A percentile compares a stretch with the other conserved stretches of the same genome.
phyloP scores from a whole-genome alignment of 768 basidiomycete genomes.

The Hydnum rufescens region DNA sequence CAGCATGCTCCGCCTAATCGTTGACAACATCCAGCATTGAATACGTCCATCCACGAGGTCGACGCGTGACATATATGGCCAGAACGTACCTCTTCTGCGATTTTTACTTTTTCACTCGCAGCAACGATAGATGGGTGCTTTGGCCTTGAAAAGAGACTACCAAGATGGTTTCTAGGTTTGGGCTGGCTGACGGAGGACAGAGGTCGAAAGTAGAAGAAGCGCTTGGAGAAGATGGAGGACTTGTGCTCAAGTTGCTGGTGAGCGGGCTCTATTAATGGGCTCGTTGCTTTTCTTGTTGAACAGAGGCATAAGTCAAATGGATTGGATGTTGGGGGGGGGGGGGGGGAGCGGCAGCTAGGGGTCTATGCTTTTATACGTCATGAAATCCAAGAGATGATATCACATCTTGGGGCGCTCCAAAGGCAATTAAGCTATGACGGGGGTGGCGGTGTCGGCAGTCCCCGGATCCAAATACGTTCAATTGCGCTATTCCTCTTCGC shows the following conservation, averaged over 20 bases:
- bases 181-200: not conserved
- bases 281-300: not conserved
- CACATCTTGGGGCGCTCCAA: too few species aligned
- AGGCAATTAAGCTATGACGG: too few species aligned
- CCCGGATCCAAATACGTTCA: too few species aligned
- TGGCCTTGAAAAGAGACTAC: not conserved
- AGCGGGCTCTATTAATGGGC: not conserved
- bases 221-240: not conserved
- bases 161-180: not conserved
- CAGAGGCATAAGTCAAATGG: not conserved
- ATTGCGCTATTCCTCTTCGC: too few species aligned
- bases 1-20: not conserved
- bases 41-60: not conserved
- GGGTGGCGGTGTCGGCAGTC: too few species aligned
- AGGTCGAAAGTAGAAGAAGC: not conserved
- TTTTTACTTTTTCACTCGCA: not conserved
- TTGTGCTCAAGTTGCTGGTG: not conserved
- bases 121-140: not conserved
- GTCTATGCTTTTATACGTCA: too few species aligned
- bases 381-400: too few species aligned
- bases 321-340: too few species aligned
- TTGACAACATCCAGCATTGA: too few species aligned
- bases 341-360: too few species aligned
- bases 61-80: not conserved
- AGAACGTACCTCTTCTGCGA: not conserved